Conservation (phyloP, 2,329 filamentous ascomycete genomes). For the Rhinocladiella similis region DNA sequence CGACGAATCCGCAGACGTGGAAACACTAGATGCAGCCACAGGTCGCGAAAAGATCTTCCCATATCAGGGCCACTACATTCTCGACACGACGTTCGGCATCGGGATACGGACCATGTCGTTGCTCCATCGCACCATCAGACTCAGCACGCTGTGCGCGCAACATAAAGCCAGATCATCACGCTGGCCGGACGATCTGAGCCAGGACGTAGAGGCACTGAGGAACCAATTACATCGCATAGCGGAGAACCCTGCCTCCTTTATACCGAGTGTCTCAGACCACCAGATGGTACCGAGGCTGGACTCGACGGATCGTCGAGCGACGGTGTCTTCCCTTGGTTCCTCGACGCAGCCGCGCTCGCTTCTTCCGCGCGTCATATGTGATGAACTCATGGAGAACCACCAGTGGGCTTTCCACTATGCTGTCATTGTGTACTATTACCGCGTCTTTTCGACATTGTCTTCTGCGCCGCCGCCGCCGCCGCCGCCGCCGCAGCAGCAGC, state of each 20-base stretch:
- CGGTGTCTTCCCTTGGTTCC: background rate
- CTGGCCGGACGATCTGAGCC: background rate
- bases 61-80: background rate
- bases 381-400: slow-evolving; percentile 27
- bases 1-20: background rate
- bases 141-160: background rate
- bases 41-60: background rate
- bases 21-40: background rate
- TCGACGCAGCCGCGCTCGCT: background rate
- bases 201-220: background rate
- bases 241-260: background rate
- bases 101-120: slow-evolving; percentile 1
- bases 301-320: no score
- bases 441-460: background rate
- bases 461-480: background rate
- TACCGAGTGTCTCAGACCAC: no score
- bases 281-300: no score
- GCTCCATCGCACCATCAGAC: slow-evolving; percentile 5
- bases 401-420: slow-evolving; percentile 14
- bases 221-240: background rate
- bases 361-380: slow-evolving; percentile 33
- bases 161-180: background rate
- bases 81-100: slow-evolving; percentile 9
- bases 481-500: background rate
- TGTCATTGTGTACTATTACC: background rate